A percentile compares a stretch with the other conserved stretches of the same genome.
Evolutionary conservation across 1,139 yeast species (phyloP).

Genomic region (Zygosaccharomyces pseudobailii): DNA sequence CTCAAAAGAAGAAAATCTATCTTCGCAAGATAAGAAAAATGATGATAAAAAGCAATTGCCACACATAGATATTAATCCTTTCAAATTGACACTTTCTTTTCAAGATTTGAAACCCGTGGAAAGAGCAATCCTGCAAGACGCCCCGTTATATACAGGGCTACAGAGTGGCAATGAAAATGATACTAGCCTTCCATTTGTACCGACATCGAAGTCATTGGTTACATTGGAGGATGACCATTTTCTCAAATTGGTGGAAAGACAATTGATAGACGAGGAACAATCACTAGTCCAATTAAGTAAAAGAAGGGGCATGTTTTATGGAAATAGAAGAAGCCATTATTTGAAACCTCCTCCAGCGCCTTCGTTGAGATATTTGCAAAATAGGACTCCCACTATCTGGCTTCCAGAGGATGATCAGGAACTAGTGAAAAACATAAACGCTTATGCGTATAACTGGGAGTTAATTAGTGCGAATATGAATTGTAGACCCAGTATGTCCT

Average conservation of each 20-base stretch:
- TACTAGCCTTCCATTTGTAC: conserved; percentile 37
- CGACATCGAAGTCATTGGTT: conserved; percentile 58
- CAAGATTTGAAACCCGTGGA: conserved; percentile 53
- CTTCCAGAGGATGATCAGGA: conserved; percentile 86
- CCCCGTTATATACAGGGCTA: conserved; percentile 51
- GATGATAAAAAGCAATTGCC: conserved; percentile 1
- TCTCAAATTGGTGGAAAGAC: conserved; percentile 56
- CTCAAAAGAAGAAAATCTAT: conserved; percentile 31
- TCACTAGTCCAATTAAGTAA: conserved; percentile 32
- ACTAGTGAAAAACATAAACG: conserved; percentile 75
- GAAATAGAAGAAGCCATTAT: conserved; percentile 53
- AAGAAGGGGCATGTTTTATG: conserved; percentile 35
- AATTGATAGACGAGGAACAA: conserved; percentile 40
- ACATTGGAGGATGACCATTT: conserved; percentile 62
- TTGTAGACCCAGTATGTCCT: conserved; percentile 58
- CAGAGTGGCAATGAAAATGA: conserved; percentile 27
- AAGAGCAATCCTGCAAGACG: conserved; percentile 47
- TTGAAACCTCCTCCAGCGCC: conserved; percentile 90
- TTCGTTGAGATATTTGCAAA: conserved; percentile 66
- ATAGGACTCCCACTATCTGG: conserved; percentile 92
- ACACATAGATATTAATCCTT: conserved; percentile 38
- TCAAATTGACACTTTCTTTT: conserved; percentile 51
- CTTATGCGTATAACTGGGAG: conserved; percentile 90
- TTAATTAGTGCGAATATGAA: conserved; percentile 81
- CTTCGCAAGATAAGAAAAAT: conserved; percentile 20